phyloP scores from a whole-genome alignment of 2,329 filamentous ascomycete genomes.

The Fusarium camptoceras region DNA sequence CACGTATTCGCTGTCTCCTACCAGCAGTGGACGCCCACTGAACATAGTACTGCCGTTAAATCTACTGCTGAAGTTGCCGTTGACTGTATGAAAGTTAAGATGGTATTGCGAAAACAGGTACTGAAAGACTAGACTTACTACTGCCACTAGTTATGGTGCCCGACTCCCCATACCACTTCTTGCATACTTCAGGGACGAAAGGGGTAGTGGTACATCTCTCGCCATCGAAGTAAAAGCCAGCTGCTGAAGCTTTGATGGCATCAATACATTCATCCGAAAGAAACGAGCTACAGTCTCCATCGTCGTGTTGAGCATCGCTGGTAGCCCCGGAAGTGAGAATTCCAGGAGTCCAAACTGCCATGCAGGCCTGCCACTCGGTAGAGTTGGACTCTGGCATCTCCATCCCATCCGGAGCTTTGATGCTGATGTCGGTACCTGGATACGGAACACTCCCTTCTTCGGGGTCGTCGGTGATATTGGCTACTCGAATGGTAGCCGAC shows the following conservation, averaged over 20 bases:
- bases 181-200: slow-evolving; percentile 1
- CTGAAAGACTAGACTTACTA: slow-evolving; percentile 2
- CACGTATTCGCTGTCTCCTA: neutral
- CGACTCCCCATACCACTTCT: slow-evolving; percentile 9
- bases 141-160: neutral
- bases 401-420: slow-evolving; percentile 25
- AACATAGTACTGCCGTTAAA: slow-evolving; percentile 13
- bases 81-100: slow-evolving; percentile 1
- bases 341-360: slow-evolving; percentile 1
- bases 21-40: neutral
- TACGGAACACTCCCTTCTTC: slow-evolving; percentile 5
- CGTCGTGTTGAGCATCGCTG: slow-evolving; percentile 13
- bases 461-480: slow-evolving; percentile 25
- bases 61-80: neutral
- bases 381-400: slow-evolving; percentile 4
- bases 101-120: neutral
- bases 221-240: neutral
- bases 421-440: slow-evolving; percentile 12
- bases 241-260: neutral
- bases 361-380: slow-evolving; percentile 16
- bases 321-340: neutral
- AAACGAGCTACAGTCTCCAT: slow-evolving; percentile 27
- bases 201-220: neutral
- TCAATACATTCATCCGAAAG: slow-evolving; percentile 17
- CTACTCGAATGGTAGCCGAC: slow-evolving; percentile 20